Evolutionary conservation across 2,329 filamentous ascomycete genomes (phyloP).

Genomic region (Penicillium sp.): DNA sequence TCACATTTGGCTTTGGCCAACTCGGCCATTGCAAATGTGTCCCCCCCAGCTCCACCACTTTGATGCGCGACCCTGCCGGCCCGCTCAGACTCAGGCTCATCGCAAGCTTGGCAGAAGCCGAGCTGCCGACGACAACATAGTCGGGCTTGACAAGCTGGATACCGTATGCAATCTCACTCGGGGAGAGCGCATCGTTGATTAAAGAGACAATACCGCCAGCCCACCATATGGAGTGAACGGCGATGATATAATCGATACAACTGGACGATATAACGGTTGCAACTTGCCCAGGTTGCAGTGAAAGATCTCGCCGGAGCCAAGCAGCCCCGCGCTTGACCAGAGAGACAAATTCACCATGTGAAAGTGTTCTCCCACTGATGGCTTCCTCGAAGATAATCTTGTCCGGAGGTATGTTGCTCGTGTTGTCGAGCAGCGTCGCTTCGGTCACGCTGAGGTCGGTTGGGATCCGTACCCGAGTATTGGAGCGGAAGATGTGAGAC

Average conservation of each 20-base stretch:
- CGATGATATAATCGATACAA: constrained; percentile 15
- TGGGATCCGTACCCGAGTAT: not conserved
- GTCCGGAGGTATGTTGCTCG: not conserved
- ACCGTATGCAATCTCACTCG: constrained; percentile 13
- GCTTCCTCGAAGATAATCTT: constrained; percentile 20
- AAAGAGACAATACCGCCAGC: constrained; percentile 18
- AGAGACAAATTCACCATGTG: constrained; percentile 10
- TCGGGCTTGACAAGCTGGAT: constrained; percentile 9
- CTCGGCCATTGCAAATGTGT: not conserved
- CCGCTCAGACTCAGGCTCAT: not conserved
- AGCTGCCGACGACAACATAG: constrained; percentile 2
- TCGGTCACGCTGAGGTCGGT: not conserved
- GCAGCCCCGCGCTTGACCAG: constrained; percentile 7
- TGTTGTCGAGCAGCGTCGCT: not conserved
- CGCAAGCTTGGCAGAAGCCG: not conserved
- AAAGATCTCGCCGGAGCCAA: constrained; percentile 8
- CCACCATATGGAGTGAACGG: constrained; percentile 13
- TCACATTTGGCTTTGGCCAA: not conserved
- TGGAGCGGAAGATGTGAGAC: not conserved
- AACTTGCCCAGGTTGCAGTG: constrained; percentile 3
- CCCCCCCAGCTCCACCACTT: not conserved
- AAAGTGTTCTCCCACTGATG: constrained; percentile 11
- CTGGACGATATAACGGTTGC: constrained; percentile 14
- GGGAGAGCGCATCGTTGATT: constrained; percentile 15
- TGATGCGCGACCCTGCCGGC: not conserved